Evolutionary conservation across 768 basidiomycete genomes (phyloP), one percentile per base, ranked within the genome.

Genomic region (Cubamyces sp.): DNA sequence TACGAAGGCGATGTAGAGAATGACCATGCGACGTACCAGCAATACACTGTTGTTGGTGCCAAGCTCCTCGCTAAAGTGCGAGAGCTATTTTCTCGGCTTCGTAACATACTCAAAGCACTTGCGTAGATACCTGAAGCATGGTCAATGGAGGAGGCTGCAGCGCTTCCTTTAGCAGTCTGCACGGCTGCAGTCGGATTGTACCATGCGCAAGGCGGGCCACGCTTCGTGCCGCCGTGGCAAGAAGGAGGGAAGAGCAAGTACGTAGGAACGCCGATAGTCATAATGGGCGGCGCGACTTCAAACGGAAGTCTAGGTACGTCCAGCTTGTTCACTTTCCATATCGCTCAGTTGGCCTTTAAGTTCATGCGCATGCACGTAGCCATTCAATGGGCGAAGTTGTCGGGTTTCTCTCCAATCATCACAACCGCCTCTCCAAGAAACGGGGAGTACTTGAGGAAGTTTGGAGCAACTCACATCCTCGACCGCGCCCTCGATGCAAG

Each of bases 391-490:
- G 70, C 71, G 0, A 66, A 54, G 23, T 63, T 72, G 4, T 69
- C 70, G 11, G 73, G 73, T 0, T 74, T 72, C 64, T 55, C 64
- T 12, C 71, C 73, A 5, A 71, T 72, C 61, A 69, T 74, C 50
- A 62, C 69, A 9, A 72, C 69, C n/a, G 70, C 70, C 8, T 74
- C 73, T n/a, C 58, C 52, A 6, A 69, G 64, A 61, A 69, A 74
- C 57, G 25, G 28, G 12, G 68, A 25, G 15, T 46, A 43, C 64
- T 65, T 50, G 63, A 60, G 50, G 26, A 21, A 53, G 0, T 64
- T 64, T 34, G 71, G 71, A 2, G 71, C 68, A 3, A 72, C 69
- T 34, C 68, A 72, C 50, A 62, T 71, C 42, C 45, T 74, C 45
- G 70, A 74, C 59, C 64, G 71, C 15, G 62, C 61, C 25, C 55